Evolutionary conservation across 1,284 basidiomycete species (phyloP), one percentile per base, ranked within the genome.

Genomic region (Retiboletus flavoniger): DNA sequence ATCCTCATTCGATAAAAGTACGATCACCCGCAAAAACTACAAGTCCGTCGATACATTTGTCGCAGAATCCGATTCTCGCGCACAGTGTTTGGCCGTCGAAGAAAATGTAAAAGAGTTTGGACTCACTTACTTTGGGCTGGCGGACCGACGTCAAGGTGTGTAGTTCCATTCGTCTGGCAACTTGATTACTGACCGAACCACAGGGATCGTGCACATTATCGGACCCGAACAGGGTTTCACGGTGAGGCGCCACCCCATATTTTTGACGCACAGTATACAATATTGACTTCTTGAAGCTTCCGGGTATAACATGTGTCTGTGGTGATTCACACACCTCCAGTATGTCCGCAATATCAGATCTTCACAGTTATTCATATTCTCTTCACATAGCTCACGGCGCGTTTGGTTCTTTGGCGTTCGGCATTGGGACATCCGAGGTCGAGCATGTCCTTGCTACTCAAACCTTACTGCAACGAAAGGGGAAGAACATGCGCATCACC

Each of bases 191-290:
- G 41, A 63, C 48, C 46, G 45, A 38, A 52, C 53, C 38, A 50
- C 16, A 93, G 89, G 94, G 56, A 98, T 97, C 63, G 95, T 98
- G 8, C 95, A 98, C 72, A 82, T 98, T 60, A 97, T 98, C 64
- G 95, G 95, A 47, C 95, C 95, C 47, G 95, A 98, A 70, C 93
- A 98, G 75, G 95, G 95, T 34, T 98, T 98, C 72, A 98, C 93
- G 47, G 88, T 88, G 64, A 50, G 80, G 4, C 14, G 67, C 28
- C 21, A 29, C 38, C 10, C 8, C 3, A 14, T 32, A 19, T 9
- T 13, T 40, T 36, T 47, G 28, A 41, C 10, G 8, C 7, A 35
- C 21, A 9, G 9, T 14, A 14, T 36, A n/a, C 21, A 10, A 19
- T 55, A 17, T 51, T 35, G n/a, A 51, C 28, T 42, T 38, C 28